These are phyloP conservation scores for Gamarada debralockiae DNA, from an alignment of 495 filamentous ascomycete genomes.

Conservation along the genomic window DNA sequence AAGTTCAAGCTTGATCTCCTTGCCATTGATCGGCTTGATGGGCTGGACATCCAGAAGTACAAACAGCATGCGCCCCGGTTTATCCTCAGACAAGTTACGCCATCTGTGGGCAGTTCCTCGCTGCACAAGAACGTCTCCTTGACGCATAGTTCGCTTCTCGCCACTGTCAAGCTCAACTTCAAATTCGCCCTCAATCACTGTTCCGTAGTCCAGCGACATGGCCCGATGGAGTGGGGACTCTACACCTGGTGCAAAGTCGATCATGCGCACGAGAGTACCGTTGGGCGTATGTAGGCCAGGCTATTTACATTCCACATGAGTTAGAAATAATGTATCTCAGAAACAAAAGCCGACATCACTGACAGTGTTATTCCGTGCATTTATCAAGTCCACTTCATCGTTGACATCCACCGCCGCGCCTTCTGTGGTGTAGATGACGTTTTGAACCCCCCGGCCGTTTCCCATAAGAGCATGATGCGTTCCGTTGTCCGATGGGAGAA, in stretches of 20 bases:
- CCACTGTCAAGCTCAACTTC: constrained; percentile 59
- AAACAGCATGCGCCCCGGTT: not conserved
- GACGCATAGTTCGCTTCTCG: constrained; percentile 46
- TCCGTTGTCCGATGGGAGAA: not conserved
- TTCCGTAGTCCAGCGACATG: constrained; percentile 66
- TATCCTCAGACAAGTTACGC: not conserved
- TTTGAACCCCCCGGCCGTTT: not conserved
- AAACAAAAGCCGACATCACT: not conserved
- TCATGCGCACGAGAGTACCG: constrained; percentile 3
- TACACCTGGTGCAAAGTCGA: constrained; percentile 2
- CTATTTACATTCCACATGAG: not conserved
- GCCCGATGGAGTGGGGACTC: constrained; percentile 58
- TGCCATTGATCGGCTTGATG: not conserved
- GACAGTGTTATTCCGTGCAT: not conserved
- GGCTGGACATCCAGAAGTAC: not conserved
- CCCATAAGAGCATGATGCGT: not conserved
- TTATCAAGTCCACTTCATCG: not conserved
- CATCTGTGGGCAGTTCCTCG: not conserved
- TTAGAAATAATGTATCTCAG: too few relatives aligned
- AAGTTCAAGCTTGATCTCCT: not conserved
- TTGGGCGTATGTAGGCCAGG: not conserved
- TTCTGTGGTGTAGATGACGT: not conserved
- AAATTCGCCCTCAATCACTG: constrained; percentile 66
- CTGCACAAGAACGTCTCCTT: constrained; percentile 37
- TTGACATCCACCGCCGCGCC: not conserved